Percentiles rank a stretch among this genome's conserved stretches.
Conservation (phyloP, 495 filamentous ascomycete genomes). For the Neurospora tetrasperma region DNA sequence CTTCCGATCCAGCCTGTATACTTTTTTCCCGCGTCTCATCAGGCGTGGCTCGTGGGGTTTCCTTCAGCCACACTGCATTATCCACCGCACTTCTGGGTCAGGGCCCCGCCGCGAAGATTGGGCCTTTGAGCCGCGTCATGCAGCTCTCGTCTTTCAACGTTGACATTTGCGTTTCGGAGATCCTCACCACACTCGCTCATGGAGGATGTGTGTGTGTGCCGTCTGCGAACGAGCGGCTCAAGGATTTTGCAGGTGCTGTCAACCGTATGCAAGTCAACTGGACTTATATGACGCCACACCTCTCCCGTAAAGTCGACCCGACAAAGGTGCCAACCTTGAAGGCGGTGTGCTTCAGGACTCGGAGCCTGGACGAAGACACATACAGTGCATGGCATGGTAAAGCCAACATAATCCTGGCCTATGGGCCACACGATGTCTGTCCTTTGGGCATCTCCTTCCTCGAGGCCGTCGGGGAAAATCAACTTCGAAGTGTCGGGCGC, state of each 20-base stretch:
- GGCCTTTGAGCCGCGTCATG: conserved; percentile 43
- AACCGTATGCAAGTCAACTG: conserved; percentile 39
- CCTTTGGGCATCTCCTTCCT: conserved; percentile 37
- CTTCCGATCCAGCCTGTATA: conserved; percentile 34
- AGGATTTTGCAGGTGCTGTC: conserved; percentile 28
- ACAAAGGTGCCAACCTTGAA: conserved; percentile 26
- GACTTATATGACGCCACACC: conserved; percentile 36
- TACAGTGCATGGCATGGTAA: conserved; percentile 33
- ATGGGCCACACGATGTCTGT: conserved; percentile 34
- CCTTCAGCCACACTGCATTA: conserved; percentile 37
- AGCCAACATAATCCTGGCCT: conserved; percentile 34
- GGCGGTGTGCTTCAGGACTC: conserved; percentile 36
- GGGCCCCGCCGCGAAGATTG: conserved; percentile 37
- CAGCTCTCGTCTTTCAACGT: conserved; percentile 63
- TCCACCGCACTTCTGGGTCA: conserved; percentile 37
- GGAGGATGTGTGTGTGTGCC: conserved; percentile 44
- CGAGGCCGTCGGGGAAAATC: conserved; percentile 26
- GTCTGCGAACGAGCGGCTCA: conserved; percentile 28
- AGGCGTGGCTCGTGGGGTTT: conserved; percentile 26
- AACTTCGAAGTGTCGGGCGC: conserved; percentile 29
- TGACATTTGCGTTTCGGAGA: conserved; percentile 56
- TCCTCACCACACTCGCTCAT: conserved; percentile 51
- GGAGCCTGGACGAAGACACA: conserved; percentile 32
- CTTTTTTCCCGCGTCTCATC: conserved; percentile 28
- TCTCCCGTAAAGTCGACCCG: conserved; percentile 35